These are phyloP conservation scores for Fistulinella prunicolor DNA, from an alignment of 768 basidiomycete genomes.

Conservation along the genomic window DNA sequence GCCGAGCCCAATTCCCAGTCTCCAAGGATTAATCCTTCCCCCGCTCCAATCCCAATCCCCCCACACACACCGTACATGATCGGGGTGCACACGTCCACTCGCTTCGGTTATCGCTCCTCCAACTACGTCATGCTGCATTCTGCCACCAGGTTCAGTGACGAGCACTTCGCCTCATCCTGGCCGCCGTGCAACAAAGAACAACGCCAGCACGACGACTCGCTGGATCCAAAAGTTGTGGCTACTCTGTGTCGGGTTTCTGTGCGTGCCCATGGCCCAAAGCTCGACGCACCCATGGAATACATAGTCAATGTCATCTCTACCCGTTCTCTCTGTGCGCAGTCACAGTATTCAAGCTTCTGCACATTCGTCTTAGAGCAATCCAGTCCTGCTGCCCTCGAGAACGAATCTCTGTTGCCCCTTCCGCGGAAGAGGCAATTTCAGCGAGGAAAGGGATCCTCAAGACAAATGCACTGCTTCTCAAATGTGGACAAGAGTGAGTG, in stretches of 20 bases:
- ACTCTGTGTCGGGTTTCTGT: conserved; percentile 31
- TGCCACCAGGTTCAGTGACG: conserved; percentile 26
- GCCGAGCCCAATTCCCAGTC: conserved; percentile 32
- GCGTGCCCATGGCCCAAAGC: conserved; percentile 31
- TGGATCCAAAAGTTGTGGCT: conserved; percentile 17
- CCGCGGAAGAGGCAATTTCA: conserved; percentile 44
- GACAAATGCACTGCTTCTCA: conserved; percentile 9
- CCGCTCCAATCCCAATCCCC: conserved; percentile 31
- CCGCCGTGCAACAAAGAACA: conserved; percentile 1
- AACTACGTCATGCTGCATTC: conserved; percentile 21
- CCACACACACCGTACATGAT: conserved; percentile 23
- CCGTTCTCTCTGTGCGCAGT: conserved; percentile 24
- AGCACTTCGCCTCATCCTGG: conserved; percentile 1
- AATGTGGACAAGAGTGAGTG: conserved; percentile 16
- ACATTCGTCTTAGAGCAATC: conserved; percentile 24
- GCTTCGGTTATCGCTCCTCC: conserved; percentile 37
- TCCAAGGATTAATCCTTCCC: conserved; percentile 42
- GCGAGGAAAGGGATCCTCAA: conserved; percentile 17
- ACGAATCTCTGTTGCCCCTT: conserved; percentile 55
- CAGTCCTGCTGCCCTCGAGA: conserved; percentile 44
- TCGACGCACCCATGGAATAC: conserved; percentile 15
- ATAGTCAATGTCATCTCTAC: conserved; percentile 10
- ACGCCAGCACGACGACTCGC: conserved; percentile 30
- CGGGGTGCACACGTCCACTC: conserved; percentile 31
- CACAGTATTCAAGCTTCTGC: conserved; percentile 4